Evolutionary conservation across 2,329 filamentous ascomycete species (phyloP).

Genomic region (Fusarium sp.): DNA sequence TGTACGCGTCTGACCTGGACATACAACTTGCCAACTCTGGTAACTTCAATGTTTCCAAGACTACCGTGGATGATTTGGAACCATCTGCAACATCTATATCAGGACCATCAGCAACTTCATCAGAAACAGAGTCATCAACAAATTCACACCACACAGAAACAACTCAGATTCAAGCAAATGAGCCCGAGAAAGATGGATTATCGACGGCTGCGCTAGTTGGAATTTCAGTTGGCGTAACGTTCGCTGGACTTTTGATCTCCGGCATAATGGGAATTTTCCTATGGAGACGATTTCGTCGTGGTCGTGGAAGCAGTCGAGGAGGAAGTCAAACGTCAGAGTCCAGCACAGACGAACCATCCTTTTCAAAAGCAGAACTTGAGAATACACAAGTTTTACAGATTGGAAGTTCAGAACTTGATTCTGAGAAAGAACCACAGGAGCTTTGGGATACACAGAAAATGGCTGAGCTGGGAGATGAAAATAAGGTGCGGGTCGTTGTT

Average conservation of each 20-base stretch:
- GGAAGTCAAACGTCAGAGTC: not conserved
- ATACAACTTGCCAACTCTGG: not conserved
- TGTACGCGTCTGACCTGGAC: not conserved
- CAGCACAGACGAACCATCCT: accelerated
- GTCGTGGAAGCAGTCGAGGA: too few species aligned
- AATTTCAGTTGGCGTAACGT: constrained; percentile 8
- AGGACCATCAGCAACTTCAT: not conserved
- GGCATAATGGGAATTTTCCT: not conserved
- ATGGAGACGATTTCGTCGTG: not conserved
- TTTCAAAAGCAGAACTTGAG: not conserved
- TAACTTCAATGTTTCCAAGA: not conserved
- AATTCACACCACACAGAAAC: not conserved
- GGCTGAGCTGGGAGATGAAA: constrained; percentile 6
- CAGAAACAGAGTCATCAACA: not conserved
- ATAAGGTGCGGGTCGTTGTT: not conserved
- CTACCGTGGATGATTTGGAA: accelerated
- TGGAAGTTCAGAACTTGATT: not conserved
- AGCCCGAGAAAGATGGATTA: accelerated
- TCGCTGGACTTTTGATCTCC: not conserved
- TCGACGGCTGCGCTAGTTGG: not conserved
- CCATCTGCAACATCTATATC: not conserved
- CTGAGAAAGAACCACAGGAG: not conserved
- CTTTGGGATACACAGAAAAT: constrained; percentile 14
- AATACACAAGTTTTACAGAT: not conserved
- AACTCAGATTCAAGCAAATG: not conserved